Evolutionary conservation across 495 filamentous ascomycete species (phyloP).

Genomic region (Penicillium canariense): DNA sequence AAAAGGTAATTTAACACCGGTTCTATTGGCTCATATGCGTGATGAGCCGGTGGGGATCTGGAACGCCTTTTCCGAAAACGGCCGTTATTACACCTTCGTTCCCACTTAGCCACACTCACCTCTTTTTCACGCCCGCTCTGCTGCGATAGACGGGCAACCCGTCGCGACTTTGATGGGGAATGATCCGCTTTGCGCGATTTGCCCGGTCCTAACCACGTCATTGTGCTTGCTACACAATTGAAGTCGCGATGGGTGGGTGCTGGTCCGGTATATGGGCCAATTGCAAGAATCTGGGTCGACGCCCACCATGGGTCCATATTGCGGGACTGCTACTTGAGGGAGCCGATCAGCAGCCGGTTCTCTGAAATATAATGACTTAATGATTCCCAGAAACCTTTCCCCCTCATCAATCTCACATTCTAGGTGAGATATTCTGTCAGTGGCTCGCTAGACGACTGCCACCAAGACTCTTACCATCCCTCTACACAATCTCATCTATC

Average conservation of each 20-base stretch:
- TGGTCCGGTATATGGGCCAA: constrained; percentile 8
- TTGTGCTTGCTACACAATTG: not conserved
- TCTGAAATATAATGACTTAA: constrained; percentile 11
- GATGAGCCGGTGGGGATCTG: not conserved
- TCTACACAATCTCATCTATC: not conserved
- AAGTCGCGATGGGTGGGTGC: not conserved
- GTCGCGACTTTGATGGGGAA: not conserved
- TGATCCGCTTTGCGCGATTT: constrained; percentile 5
- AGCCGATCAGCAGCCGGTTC: constrained; percentile 15
- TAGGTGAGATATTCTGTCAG: not conserved
- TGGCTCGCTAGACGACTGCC: constrained; percentile 2
- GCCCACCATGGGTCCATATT: constrained; percentile 8
- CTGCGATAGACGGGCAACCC: not conserved
- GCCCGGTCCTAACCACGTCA: not conserved
- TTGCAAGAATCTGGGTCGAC: constrained; percentile 4
- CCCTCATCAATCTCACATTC: constrained; percentile 1
- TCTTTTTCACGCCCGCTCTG: not conserved
- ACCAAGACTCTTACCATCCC: not conserved
- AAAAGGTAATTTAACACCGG: not conserved
- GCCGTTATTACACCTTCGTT: not conserved
- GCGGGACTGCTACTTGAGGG: constrained; percentile 17
- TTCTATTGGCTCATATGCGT: not conserved
- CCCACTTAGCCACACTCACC: not conserved
- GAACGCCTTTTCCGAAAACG: constrained; percentile 1
- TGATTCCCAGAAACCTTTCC: not conserved